Percentiles rank a stretch among this genome's conserved stretches.
phyloP scores from a whole-genome alignment of 2,329 filamentous ascomycete genomes.

The Trichoderma hamatum region DNA sequence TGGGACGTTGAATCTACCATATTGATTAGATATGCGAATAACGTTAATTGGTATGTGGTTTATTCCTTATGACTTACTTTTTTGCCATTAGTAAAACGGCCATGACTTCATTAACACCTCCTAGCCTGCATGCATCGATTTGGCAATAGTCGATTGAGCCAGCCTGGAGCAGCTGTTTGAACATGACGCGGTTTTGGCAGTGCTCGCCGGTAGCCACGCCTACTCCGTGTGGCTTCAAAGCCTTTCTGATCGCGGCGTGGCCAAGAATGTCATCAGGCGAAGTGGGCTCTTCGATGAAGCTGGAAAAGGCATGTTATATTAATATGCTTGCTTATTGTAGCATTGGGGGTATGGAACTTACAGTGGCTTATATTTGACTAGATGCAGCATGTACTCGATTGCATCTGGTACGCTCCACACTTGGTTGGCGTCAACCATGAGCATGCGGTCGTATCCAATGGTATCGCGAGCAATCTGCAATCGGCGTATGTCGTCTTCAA shows the following conservation, averaged over 20 bases:
- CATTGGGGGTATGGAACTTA: not conserved
- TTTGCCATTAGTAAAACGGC: constrained; percentile 75
- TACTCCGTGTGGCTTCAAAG: constrained; percentile 71
- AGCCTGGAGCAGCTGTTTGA: constrained; percentile 83
- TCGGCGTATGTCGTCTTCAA: constrained; percentile 73
- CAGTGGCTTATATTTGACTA: constrained; percentile 74
- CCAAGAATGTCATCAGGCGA: constrained; percentile 86
- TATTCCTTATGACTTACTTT: constrained; percentile 10
- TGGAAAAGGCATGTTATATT: constrained; percentile 39
- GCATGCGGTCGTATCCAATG: constrained; percentile 80
- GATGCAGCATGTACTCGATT: constrained; percentile 79
- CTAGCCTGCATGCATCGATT: constrained; percentile 84
- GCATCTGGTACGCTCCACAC: constrained; percentile 89
- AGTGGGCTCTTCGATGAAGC: constrained; percentile 94
- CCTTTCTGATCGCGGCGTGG: constrained; percentile 80
- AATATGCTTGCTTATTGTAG: not conserved
- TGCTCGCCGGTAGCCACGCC: constrained; percentile 90
- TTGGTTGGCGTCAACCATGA: constrained; percentile 94
- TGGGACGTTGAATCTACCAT: constrained; percentile 26
- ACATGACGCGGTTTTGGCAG: constrained; percentile 91
- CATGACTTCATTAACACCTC: constrained; percentile 87
- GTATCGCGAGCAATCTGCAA: constrained; percentile 74
- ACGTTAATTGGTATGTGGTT: not conserved
- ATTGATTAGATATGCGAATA: not conserved
- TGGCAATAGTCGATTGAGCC: constrained; percentile 85